These are phyloP conservation scores for Aspergillus ochraceoroseus DNA, from an alignment of 2,329 filamentous ascomycete species.

Conservation along the genomic window DNA sequence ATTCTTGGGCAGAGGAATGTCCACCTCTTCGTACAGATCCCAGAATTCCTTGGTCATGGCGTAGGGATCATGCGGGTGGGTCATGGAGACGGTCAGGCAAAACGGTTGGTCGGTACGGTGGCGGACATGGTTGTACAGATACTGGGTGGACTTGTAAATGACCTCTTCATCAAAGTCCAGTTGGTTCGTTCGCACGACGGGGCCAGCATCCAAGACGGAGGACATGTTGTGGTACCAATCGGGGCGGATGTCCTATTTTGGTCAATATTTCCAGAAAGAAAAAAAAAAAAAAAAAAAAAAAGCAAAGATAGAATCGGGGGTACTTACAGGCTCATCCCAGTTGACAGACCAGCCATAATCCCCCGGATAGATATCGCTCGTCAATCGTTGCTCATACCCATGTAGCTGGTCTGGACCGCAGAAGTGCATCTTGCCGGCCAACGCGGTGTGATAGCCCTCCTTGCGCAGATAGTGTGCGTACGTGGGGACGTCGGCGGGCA, in stretches of 20 bases:
- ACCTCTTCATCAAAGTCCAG: slow-evolving; percentile 95
- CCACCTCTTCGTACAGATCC: slow-evolving; percentile 83
- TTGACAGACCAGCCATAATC: slow-evolving; percentile 94
- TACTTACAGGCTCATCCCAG: slow-evolving; percentile 74
- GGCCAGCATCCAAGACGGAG: slow-evolving; percentile 83
- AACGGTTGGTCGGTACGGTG: slow-evolving; percentile 73
- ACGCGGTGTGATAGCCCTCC: slow-evolving; percentile 80
- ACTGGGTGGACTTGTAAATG: slow-evolving; percentile 85
- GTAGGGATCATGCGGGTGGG: slow-evolving; percentile 91
- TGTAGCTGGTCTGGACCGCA: slow-evolving; percentile 85
- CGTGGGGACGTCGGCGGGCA: slow-evolving; percentile 78
- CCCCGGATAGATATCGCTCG: slow-evolving; percentile 91
- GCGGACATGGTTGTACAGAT: slow-evolving; percentile 85
- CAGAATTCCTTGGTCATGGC: slow-evolving; percentile 91
- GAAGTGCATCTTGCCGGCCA: slow-evolving; percentile 97
- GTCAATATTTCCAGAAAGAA: slow-evolving; percentile 16
- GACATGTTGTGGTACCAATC: slow-evolving; percentile 98
- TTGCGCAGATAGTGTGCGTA: slow-evolving; percentile 87
- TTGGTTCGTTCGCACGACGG: slow-evolving; percentile 87
- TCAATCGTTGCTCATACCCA: slow-evolving; percentile 86
- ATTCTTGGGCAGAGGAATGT: slow-evolving; percentile 77
- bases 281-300: no score
- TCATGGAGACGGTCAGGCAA: slow-evolving; percentile 84
- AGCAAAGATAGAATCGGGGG: no score
- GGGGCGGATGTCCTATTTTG: slow-evolving; percentile 52